Conservation (phyloP, 2,329 filamentous ascomycete species). For the Xylaria sp. region DNA sequence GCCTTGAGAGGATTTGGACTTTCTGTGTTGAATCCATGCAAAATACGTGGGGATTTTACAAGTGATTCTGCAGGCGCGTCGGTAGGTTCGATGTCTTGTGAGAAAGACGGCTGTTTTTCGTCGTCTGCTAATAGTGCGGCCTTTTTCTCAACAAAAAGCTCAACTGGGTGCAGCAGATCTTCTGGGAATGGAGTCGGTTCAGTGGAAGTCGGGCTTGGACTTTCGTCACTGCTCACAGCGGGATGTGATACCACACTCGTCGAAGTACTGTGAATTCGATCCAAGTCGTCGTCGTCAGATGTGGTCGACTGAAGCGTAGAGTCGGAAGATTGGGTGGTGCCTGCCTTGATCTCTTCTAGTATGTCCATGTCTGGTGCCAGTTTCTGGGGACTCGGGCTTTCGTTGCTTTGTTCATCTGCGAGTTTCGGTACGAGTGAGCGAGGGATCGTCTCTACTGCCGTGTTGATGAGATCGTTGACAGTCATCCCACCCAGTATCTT, state of each 20-base stretch:
- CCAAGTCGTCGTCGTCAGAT: not conserved
- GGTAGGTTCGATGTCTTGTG: not conserved
- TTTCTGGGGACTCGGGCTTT: not conserved
- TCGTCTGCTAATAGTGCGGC: not conserved
- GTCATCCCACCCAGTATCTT: conserved; percentile 1
- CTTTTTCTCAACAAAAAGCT: not conserved
- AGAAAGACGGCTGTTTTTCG: not conserved
- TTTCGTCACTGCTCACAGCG: not conserved
- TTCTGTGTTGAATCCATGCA: not conserved
- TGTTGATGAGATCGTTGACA: not conserved
- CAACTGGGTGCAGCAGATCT: not conserved
- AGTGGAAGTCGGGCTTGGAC: not conserved
- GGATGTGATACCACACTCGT: not conserved
- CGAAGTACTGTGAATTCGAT: not conserved
- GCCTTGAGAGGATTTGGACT: not conserved
- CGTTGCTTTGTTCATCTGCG: not conserved
- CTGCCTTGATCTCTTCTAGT: not conserved
- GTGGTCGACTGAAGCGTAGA: not conserved
- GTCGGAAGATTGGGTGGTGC: not conserved
- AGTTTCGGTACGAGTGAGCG: not conserved
- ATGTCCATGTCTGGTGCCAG: not conserved
- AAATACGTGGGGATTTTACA: not conserved
- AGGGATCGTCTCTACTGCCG: not conserved
- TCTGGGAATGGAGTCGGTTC: not conserved
- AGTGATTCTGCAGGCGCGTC: not conserved